Conservation (phyloP, 1,284 basidiomycete species). For the Mycena sp. region DNA sequence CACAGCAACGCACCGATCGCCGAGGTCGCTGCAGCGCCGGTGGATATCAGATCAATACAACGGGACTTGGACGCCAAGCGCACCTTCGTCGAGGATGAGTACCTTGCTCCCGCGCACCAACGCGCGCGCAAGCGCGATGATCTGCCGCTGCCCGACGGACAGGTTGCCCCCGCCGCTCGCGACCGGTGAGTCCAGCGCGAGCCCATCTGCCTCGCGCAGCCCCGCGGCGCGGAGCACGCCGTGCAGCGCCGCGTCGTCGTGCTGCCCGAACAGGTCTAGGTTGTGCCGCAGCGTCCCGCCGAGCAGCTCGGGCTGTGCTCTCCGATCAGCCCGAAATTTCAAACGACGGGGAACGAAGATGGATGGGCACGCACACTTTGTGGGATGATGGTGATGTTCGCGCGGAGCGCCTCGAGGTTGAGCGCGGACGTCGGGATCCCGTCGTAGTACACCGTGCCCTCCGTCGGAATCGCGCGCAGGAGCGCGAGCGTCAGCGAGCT, state of each 20-base stretch:
- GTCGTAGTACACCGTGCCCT: conserved; percentile 66
- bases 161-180: conserved; percentile 70
- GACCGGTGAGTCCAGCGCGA: conserved; percentile 62
- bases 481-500: conserved; percentile 60
- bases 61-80: conserved; percentile 42
- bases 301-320: conserved; percentile 69
- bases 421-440: conserved; percentile 53
- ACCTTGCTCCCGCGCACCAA: conserved; percentile 66
- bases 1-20: conserved; percentile 24
- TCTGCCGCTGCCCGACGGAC: conserved; percentile 77
- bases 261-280: conserved; percentile 75
- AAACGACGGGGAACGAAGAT: background rate
- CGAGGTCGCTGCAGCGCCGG: conserved; percentile 32
- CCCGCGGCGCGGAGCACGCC: conserved; percentile 63
- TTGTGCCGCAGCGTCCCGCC: conserved; percentile 66
- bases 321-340: conserved; percentile 34
- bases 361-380: conserved; percentile 49
- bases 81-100: conserved; percentile 63
- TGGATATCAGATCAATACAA: conserved; percentile 36
- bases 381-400: conserved; percentile 70
- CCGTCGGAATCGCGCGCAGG: conserved; percentile 64
- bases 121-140: conserved; percentile 58
- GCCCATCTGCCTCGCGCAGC: conserved; percentile 58
- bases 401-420: conserved; percentile 75
- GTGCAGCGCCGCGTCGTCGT: conserved; percentile 72